These are phyloP conservation scores for Gossypium laxum DNA, from an alignment of 441 rosid species.

Conservation along the genomic window DNA sequence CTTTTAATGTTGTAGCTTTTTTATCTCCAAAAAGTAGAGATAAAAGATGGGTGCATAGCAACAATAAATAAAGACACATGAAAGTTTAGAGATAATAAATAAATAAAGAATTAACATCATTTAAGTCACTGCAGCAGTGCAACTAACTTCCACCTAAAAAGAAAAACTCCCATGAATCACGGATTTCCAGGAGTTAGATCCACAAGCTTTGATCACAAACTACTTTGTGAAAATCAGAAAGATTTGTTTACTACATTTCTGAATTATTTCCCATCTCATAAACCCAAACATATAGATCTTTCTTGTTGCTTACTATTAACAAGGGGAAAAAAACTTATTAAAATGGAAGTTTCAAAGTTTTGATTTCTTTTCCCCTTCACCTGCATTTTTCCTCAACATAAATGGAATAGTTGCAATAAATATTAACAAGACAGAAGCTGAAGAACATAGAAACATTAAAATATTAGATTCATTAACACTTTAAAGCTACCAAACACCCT, in stretches of 20 bases:
- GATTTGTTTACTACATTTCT: not conserved
- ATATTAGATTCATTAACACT: not conserved
- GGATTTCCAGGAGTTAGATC: constrained; percentile 25
- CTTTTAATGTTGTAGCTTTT: constrained; percentile 8
- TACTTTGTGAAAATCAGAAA: constrained; percentile 9
- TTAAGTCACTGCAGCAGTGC: constrained; percentile 21
- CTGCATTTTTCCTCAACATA: constrained; percentile 9
- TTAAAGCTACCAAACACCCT: not conserved
- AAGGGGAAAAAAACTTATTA: not conserved
- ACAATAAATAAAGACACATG: constrained; percentile 26
- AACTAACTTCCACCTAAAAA: constrained; percentile 29
- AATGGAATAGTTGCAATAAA: not conserved
- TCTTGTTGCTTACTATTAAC: not conserved
- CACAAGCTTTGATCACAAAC: constrained; percentile 21
- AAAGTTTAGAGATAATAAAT: constrained; percentile 15
- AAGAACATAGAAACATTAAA: not conserved
- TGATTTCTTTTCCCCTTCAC: not conserved
- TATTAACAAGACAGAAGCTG: not conserved
- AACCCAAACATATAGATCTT: not conserved
- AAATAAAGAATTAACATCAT: constrained; percentile 13
- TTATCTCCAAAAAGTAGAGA: constrained; percentile 17
- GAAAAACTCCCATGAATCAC: constrained; percentile 42
- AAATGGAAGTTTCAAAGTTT: not conserved
- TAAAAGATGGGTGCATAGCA: constrained; percentile 16
- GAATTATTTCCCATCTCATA: not conserved